Evolutionary conservation across 2,329 filamentous ascomycete genomes (phyloP).

Genomic region (Calonectria hongkongensis): DNA sequence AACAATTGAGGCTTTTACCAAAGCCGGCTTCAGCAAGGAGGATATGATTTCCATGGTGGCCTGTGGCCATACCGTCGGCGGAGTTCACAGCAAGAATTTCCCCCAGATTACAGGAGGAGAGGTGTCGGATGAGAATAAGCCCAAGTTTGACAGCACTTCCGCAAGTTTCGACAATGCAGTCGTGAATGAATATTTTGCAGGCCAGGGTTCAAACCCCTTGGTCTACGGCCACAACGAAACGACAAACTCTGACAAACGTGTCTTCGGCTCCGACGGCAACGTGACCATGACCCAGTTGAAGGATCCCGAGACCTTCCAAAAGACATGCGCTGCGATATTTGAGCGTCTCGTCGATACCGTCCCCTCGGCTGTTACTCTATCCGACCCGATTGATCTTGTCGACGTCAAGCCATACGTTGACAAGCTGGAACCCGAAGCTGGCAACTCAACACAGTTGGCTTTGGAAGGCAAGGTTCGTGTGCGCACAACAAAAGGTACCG

Average conservation of each 20-base stretch:
- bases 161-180: constrained; percentile 2
- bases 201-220: not conserved
- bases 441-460: not conserved
- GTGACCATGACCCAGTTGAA: constrained; percentile 19
- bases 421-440: constrained; percentile 6
- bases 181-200: constrained; percentile 13
- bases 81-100: constrained; percentile 20
- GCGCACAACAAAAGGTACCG: constrained; percentile 17
- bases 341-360: constrained; percentile 30
- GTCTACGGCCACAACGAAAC: constrained; percentile 14
- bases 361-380: constrained; percentile 8
- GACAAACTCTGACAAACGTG: constrained; percentile 23
- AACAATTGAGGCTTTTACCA: not conserved
- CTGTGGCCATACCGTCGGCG: constrained; percentile 13
- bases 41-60: constrained; percentile 23
- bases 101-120: constrained; percentile 25
- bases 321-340: constrained; percentile 26
- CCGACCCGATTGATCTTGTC: constrained; percentile 22
- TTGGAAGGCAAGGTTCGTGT: constrained; percentile 30
- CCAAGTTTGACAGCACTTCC: constrained; percentile 16
- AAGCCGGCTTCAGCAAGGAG: constrained; percentile 20
- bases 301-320: constrained; percentile 20
- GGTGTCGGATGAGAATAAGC: constrained; percentile 22
- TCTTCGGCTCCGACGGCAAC: constrained; percentile 23
- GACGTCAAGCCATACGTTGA: constrained; percentile 35